Base-by-base conservation (phyloP, 73 alveolate species). In the Tetrahymena borealis region DNA sequence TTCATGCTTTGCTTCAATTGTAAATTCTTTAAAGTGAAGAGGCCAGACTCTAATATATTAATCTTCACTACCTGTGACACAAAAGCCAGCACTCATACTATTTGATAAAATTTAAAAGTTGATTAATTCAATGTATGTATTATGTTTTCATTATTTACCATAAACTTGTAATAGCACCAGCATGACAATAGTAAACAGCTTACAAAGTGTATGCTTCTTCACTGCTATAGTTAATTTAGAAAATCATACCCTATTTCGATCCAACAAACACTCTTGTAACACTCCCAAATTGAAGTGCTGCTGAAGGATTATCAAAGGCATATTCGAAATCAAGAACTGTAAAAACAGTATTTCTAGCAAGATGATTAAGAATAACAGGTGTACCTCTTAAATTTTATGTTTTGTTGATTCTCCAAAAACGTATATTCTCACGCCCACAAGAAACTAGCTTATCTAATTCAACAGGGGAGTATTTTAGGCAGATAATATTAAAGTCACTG, bases 1-100 rank as follows among this genome's bases (percentile, higher is more conserved):
- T 93, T 98, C 99, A 95, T 98, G 99, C 85, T 98, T 98, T 10
- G 99, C 99, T 93, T 98, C 99, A 93, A 98, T 98, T 91, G 96
- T 96, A 96, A 97, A 98, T 92, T 98, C 99, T 40, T 98, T 91
- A 90, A 98, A 98, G 91, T 98, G 99, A 24, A 98, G 96, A 10
- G 99, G 99, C 99, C 99, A 98, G 31, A 98, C 98, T 96, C 99
- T 96, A 18, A 97, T 93, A 90, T 92, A 97, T 38, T 98, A 94
- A 95, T 98, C 99, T 91, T 96, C 97, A 93, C 98, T 95, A 0
- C 99, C 99, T 11, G 99, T 98, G 6, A 97, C 99, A 93, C 99
- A 98, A 91, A 98, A 98, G 18, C 99, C 95, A 79, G 95, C 95
- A 15, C 91, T 39, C 36, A 93, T 20, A 18, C 95, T 79, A 20